Evolutionary conservation across 768 basidiomycete genomes (phyloP), one percentile per base, ranked within the genome.

Genomic region (Rhodocollybia butyracea): DNA sequence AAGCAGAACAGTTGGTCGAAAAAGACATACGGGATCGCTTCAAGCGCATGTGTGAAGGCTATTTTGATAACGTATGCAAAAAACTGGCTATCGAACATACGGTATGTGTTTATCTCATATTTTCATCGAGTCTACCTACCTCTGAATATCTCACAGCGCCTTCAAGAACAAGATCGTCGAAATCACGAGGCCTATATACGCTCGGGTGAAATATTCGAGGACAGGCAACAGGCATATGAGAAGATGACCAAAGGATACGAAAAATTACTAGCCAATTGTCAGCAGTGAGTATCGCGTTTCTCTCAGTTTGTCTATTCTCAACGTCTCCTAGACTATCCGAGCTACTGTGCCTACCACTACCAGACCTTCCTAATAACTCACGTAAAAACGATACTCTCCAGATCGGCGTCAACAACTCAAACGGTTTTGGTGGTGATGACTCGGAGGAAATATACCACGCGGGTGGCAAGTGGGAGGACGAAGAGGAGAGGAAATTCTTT

Each of bases 151-250:
- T 48, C 50, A 27, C 64, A 98, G 96, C 86, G 89, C 46, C 77
- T 99, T 43, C 94, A 98, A 86, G 94, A 97, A 60, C 95, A 97
- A 72, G 97, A 98, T 69, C 87, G 88, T 59, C 81, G 89, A 48
- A 99, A 99, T 64, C 96, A 98, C 66, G 97, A 99, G 75, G 97
- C 97, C 55, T 99, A 99, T 67, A 98, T 99, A 61, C 92, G 95
- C 30, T 98, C 95, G 2, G 97, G 97, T 26, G 96, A 99, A 71
- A 98, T 99, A 59, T 99, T 99, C 62, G 97, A 99, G 66, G 97
- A 99, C 68, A 84, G 97, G 31, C 96, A 98, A 68, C 95, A 98
- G 70, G 94, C 91, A 10, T 99, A 99, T 67, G 97, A 99, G 75
- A 94, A 93, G 73, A 97, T 98, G 91, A 94, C 94, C 36, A 94